Evolutionary conservation across 1,284 basidiomycete genomes (phyloP), one percentile per base, ranked within the genome.

Genomic region (Cutaneotrichosporon daszewskae): DNA sequence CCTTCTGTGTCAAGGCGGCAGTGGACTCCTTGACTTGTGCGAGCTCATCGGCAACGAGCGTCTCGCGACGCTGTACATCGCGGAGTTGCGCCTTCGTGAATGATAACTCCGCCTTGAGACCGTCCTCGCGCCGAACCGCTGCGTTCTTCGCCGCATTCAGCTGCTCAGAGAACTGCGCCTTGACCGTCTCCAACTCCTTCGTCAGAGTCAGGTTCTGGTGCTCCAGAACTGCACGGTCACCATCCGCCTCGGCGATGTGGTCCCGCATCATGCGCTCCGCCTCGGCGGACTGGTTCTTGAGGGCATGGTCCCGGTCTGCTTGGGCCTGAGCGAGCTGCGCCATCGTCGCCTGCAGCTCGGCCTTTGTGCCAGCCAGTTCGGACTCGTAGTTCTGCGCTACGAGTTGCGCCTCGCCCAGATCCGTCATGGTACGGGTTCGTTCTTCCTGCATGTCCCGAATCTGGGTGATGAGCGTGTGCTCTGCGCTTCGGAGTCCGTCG

Each of bases 231-330:
- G 87, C 87, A 14, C 88, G 79, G 68, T 92, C 88, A 0, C 87
- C 88, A 59, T 92, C 87, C 7, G 89, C 86, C 64, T 94, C 89
- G 2, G 86, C 86, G 34, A 86, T 83, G 59, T 88, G 85, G 66
- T 92, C 88, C 1, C 87, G 78, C 62, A 95, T 79, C 38, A 83
- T 76, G 14, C 84, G 77, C 50, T 92, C 88, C 55, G 89, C 85
- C 62, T 90, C 87, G 6, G 76, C 79, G 5, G 84, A 81, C 61
- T 89, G 85, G 5, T 75, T 77, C 40, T 76, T 79, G 42, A 90
- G 72, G 16, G 88, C 73, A 17, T 81, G 74, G 51, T 91, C 86
- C 61, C 87, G 84, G 66, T 89, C 84, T 45, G 71, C 71, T 37
- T 79, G 77, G 1, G 83, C 79, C 45, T 84, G 79, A 40, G 72